These are phyloP conservation scores for Xylaria sp. DNA, from an alignment of 2,329 filamentous ascomycete genomes.

Conservation along the genomic window DNA sequence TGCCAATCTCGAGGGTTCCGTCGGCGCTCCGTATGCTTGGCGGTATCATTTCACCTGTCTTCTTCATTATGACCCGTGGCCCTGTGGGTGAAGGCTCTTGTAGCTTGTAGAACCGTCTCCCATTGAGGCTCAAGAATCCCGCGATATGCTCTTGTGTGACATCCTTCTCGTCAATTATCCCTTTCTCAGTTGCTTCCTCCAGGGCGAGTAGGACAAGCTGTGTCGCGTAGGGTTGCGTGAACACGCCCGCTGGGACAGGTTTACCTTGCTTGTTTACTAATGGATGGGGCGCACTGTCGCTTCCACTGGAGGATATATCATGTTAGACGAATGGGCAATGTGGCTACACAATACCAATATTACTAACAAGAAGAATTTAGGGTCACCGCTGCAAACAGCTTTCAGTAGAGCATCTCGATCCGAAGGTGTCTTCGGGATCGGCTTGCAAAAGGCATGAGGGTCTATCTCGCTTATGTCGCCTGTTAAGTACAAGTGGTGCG, in stretches of 20 bases:
- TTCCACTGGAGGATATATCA: conserved; percentile 54
- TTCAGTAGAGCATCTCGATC: conserved; percentile 68
- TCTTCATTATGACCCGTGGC: conserved; percentile 67
- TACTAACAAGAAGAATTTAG: conserved; percentile 65
- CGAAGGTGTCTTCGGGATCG: conserved; percentile 77
- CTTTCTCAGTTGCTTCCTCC: conserved; percentile 68
- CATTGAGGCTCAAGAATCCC: conserved; percentile 64
- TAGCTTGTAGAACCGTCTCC: conserved; percentile 65
- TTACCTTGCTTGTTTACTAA: conserved; percentile 64
- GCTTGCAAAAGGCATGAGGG: conserved; percentile 77
- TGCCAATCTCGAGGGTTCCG: conserved; percentile 56
- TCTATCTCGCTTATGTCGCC: conserved; percentile 76
- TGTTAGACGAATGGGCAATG: conserved; percentile 24
- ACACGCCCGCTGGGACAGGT: conserved; percentile 75
- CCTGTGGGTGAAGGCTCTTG: conserved; percentile 58
- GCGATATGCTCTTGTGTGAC: conserved; percentile 66
- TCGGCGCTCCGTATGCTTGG: conserved; percentile 54
- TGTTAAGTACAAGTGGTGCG: conserved; percentile 85
- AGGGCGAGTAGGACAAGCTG: conserved; percentile 72
- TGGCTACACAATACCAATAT: background rate
- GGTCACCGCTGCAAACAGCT: conserved; percentile 58
- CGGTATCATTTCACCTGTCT: conserved; percentile 59
- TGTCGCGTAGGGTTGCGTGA: conserved; percentile 69
- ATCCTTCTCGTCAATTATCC: conserved; percentile 62
- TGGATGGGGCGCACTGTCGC: conserved; percentile 73